Conservation (phyloP, 257 asterid genomes). For the Prunella vulgaris region DNA sequence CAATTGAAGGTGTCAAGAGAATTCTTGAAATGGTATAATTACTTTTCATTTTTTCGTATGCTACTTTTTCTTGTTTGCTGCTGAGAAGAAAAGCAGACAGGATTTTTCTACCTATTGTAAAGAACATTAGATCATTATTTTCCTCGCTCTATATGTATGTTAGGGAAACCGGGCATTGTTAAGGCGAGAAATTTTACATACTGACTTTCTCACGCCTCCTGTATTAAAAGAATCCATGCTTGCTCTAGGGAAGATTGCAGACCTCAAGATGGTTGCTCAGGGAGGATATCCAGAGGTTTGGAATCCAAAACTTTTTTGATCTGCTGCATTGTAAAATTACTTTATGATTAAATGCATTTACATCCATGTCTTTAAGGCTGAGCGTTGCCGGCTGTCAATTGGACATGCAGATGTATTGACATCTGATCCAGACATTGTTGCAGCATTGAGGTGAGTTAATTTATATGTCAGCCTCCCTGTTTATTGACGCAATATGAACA, state of each 20-base stretch:
- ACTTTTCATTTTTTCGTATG: conserved; percentile 6
- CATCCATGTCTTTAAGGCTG: conserved; percentile 53
- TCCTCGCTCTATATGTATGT: background rate
- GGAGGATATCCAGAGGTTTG: conserved; percentile 98
- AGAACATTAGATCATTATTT: background rate
- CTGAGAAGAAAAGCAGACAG: background rate
- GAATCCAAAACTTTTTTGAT: background rate
- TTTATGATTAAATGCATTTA: background rate
- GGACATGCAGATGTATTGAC: conserved; percentile 74
- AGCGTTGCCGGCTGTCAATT: conserved; percentile 85
- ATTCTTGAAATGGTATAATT: conserved; percentile 68
- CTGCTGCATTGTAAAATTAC: conserved; percentile 5
- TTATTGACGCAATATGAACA: background rate
- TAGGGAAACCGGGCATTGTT: conserved; percentile 78
- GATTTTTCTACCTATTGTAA: background rate
- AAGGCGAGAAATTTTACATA: conserved; percentile 72
- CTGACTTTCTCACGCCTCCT: conserved; percentile 80
- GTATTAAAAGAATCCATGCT: conserved; percentile 65
- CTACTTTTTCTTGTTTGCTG: background rate
- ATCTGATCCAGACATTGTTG: conserved; percentile 73
- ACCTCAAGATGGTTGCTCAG: conserved; percentile 57
- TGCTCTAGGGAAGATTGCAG: conserved; percentile 54
- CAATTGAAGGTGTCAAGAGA: conserved; percentile 63
- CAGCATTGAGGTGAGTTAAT: conserved; percentile 66
- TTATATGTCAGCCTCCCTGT: background rate